Evolutionary conservation across 306 rosid genomes (phyloP).

Genomic region (Prunus campanulata): DNA sequence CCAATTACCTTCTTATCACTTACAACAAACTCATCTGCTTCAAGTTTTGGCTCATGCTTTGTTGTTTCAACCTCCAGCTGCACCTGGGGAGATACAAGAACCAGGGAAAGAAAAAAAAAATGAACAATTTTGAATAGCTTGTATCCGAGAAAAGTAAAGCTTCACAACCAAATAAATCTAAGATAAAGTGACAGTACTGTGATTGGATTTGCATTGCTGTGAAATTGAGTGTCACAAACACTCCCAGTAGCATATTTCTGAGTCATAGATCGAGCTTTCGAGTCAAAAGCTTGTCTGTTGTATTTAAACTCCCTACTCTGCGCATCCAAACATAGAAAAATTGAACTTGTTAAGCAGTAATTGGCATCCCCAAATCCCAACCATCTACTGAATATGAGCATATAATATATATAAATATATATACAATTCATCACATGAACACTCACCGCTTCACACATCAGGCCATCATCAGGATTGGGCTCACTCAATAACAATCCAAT

Average conservation of each 20-base stretch:
- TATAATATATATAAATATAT: background rate
- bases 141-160: background rate
- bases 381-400: background rate
- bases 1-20: constrained; percentile 14
- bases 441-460: constrained; percentile 44
- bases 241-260: constrained; percentile 31
- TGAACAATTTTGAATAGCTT: background rate
- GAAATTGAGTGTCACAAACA: constrained; percentile 9
- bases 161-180: background rate
- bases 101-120: background rate
- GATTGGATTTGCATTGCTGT: background rate
- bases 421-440: background rate
- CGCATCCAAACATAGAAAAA: background rate
- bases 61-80: constrained; percentile 19
- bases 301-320: constrained; percentile 44
- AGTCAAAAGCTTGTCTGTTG: constrained; percentile 40
- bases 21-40: background rate
- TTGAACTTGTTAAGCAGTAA: background rate
- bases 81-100: background rate
- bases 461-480: constrained; percentile 48
- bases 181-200: constrained; percentile 9
- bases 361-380: background rate
- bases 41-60: background rate
- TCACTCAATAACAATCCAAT: constrained; percentile 42
- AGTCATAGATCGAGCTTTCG: constrained; percentile 41